These are phyloP conservation scores for Sugiyamaella neomexicana DNA, from an alignment of 1,139 yeast genomes.

Conservation along the genomic window DNA sequence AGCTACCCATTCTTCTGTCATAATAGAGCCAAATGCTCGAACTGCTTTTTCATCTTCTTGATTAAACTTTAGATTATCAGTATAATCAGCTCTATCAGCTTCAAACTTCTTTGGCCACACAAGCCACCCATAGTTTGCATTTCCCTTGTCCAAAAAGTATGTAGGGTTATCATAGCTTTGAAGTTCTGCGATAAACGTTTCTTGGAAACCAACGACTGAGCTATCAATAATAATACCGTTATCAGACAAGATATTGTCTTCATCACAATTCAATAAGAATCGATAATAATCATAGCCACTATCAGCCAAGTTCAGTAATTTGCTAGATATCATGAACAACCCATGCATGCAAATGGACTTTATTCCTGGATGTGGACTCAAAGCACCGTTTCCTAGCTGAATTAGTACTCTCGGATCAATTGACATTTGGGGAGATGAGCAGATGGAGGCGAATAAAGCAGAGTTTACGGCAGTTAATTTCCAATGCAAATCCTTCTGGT, in stretches of 20 bases:
- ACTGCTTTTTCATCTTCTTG: conserved; percentile 48
- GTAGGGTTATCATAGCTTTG: conserved; percentile 39
- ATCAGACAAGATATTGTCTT: conserved; percentile 45
- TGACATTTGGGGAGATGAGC: conserved; percentile 41
- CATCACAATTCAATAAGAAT: conserved; percentile 32
- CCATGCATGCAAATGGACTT: conserved; percentile 67
- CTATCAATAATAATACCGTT: conserved; percentile 50
- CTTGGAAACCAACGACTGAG: conserved; percentile 42
- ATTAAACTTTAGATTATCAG: conserved; percentile 40
- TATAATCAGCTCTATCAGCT: conserved; percentile 45
- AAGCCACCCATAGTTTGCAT: conserved; percentile 68
- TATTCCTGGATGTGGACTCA: conserved; percentile 72
- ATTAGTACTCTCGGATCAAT: conserved; percentile 48
- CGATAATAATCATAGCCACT: conserved; percentile 48
- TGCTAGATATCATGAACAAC: conserved; percentile 55
- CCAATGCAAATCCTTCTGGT: conserved; percentile 56
- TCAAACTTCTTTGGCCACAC: conserved; percentile 68
- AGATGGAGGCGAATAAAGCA: conserved; percentile 27
- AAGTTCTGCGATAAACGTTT: conserved; percentile 55
- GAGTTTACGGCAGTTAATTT: conserved; percentile 59
- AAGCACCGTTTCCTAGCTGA: conserved; percentile 54
- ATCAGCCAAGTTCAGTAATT: conserved; percentile 54
- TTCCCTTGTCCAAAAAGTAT: conserved; percentile 36
- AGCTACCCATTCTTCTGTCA: conserved; percentile 61
- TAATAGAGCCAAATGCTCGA: conserved; percentile 45